These are phyloP conservation scores for Phlyctochytrium bullatum DNA, from an alignment of 192 early-diverging fungal species.

Conservation along the genomic window DNA sequence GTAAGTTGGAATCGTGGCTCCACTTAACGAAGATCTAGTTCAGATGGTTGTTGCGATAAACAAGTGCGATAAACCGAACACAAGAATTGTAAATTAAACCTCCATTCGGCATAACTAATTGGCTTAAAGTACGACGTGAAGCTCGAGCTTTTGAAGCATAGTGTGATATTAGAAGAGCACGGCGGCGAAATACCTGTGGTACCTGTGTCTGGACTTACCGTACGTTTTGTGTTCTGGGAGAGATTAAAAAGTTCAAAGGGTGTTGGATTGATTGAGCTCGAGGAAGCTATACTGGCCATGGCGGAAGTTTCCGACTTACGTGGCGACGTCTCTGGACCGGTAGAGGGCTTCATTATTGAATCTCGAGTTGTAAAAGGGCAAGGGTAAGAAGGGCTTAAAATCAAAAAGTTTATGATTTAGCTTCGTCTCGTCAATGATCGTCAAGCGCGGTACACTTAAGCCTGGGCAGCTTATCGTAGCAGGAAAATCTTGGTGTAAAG, in stretches of 20 bases:
- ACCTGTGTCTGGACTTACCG: slow-evolving; percentile 84
- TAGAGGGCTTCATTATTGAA: slow-evolving; percentile 88
- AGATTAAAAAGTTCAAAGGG: too few relatives aligned
- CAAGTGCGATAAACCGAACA: slow-evolving; percentile 89
- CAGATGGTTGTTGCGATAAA: slow-evolving; percentile 96
- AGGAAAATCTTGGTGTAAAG: slow-evolving; percentile 83
- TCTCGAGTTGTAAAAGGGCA: slow-evolving; percentile 82
- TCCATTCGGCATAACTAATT: not conserved
- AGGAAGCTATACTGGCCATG: slow-evolving; percentile 82
- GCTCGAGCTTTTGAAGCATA: slow-evolving; percentile 71
- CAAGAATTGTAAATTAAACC: slow-evolving; percentile 9
- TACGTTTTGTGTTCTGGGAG: slow-evolving; percentile 21
- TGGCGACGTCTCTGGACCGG: slow-evolving; percentile 72
- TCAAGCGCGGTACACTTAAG: slow-evolving; percentile 83
- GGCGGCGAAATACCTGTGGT: slow-evolving; percentile 93
- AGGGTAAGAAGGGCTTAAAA: slow-evolving; percentile 37
- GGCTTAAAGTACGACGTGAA: slow-evolving; percentile 35
- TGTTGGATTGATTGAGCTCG: slow-evolving; percentile 79
- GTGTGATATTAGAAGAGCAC: slow-evolving; percentile 84
- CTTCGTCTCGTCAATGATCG: slow-evolving; percentile 82
- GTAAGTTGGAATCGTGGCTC: slow-evolving; percentile 1
- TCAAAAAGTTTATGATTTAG: slow-evolving; percentile 24
- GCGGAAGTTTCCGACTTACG: slow-evolving; percentile 86
- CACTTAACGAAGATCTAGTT: slow-evolving; percentile 31
- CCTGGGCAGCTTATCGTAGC: slow-evolving; percentile 80